Evolutionary conservation across 2,329 filamentous ascomycete species (phyloP).

Genomic region (Aspergillus ruber): DNA sequence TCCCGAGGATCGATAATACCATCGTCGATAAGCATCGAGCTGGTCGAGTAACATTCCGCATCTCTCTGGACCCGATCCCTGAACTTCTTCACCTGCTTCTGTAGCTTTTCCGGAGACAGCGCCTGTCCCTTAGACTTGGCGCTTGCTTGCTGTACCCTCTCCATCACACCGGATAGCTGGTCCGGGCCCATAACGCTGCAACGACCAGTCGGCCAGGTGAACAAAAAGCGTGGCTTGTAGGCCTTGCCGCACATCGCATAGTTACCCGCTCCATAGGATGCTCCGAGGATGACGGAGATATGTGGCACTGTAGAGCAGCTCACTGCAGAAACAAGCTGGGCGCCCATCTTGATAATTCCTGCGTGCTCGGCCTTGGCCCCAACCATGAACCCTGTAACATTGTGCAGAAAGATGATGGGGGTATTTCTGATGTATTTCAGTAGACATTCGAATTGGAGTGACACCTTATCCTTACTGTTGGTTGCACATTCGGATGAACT

Average conservation of each 20-base stretch:
- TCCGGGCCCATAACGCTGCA: slow-evolving; percentile 40
- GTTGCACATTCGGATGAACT: slow-evolving; percentile 42
- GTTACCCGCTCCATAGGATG: slow-evolving; percentile 43
- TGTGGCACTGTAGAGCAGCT: slow-evolving; percentile 40
- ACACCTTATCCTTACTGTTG: slow-evolving; percentile 27
- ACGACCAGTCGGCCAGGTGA: slow-evolving; percentile 36
- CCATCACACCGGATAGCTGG: slow-evolving; percentile 37
- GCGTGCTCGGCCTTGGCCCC: slow-evolving; percentile 40
- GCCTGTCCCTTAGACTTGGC: slow-evolving; percentile 17
- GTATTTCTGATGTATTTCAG: slow-evolving; percentile 17
- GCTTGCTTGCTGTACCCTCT: slow-evolving; percentile 22
- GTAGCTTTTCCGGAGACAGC: slow-evolving; percentile 19
- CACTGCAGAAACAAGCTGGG: slow-evolving; percentile 42
- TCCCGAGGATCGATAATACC: slow-evolving; percentile 35
- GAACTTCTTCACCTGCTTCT: slow-evolving; percentile 18
- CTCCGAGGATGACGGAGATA: slow-evolving; percentile 40
- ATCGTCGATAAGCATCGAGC: slow-evolving; percentile 28
- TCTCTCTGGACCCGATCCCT: slow-evolving; percentile 23
- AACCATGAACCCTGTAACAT: slow-evolving; percentile 47
- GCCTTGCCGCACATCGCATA: slow-evolving; percentile 43
- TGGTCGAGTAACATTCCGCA: slow-evolving; percentile 30
- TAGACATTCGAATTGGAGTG: background rate
- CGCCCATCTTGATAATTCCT: slow-evolving; percentile 41
- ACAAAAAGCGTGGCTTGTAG: slow-evolving; percentile 39
- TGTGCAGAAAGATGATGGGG: slow-evolving; percentile 43